Conservation (phyloP, 148 eudicot species). For the Chenopodium formosanum region DNA sequence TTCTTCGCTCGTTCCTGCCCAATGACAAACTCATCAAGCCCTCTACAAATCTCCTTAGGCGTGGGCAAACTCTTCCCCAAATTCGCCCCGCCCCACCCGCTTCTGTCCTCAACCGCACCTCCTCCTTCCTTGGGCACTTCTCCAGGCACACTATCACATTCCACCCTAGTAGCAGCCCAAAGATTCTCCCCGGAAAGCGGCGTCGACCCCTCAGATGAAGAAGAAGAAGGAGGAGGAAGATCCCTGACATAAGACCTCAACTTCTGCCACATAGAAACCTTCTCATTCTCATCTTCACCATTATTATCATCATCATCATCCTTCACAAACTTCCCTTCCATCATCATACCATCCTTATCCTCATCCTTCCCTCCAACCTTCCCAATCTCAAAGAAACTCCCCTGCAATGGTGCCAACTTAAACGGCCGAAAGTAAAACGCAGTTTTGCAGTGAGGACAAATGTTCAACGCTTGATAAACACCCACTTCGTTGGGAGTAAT, state of each 20-base stretch:
- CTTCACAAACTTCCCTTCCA: constrained; percentile 33
- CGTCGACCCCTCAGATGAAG: constrained; percentile 8
- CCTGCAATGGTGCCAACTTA: constrained; percentile 70
- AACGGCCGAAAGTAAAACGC: constrained; percentile 77
- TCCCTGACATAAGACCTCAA: constrained; percentile 68
- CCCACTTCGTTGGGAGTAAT: constrained; percentile 53
- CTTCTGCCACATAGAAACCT: constrained; percentile 72
- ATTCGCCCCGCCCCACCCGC: constrained; percentile 48
- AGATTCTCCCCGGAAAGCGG: constrained; percentile 17
- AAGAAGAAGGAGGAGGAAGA: constrained; percentile 14
- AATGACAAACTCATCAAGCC: constrained; percentile 74
- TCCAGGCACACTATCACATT: constrained; percentile 20
- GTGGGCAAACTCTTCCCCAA: constrained; percentile 69
- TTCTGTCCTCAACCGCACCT: constrained; percentile 28
- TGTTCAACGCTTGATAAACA: constrained; percentile 68
- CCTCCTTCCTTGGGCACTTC: constrained; percentile 25
- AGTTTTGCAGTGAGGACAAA: constrained; percentile 65
- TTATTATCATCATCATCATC: constrained; percentile 23
- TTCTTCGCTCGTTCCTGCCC: constrained; percentile 86
- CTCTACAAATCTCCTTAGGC: constrained; percentile 71
- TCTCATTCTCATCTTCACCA: constrained; percentile 31
- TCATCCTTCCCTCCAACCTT: constrained; percentile 42
- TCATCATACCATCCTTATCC: constrained; percentile 22
- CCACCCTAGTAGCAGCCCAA: constrained; percentile 30
- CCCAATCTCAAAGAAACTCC: constrained; percentile 84